phyloP scores from a whole-genome alignment of 352 stramenopile genomes.

The Globisporangium ultimum region DNA sequence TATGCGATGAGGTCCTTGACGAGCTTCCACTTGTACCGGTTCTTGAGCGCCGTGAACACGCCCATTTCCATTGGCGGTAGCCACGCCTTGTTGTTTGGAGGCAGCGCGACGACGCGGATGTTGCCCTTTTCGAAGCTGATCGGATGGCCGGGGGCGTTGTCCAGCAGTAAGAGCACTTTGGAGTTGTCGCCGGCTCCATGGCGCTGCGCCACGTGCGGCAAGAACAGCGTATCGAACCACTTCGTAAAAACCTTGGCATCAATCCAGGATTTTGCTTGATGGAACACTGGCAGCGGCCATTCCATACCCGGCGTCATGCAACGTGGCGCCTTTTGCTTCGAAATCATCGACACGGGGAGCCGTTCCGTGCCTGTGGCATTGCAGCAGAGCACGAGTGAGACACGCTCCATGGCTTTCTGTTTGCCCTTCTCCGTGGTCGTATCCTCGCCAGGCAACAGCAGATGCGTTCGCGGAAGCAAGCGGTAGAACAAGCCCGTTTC shows the following conservation, averaged over 20 bases:
- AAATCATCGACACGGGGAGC: constrained; percentile 12
- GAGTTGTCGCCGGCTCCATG: background rate
- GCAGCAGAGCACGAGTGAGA: constrained; percentile 16
- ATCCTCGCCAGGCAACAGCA: background rate
- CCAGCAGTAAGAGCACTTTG: constrained; percentile 14
- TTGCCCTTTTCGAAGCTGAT: constrained; percentile 9
- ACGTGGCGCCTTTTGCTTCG: constrained; percentile 1
- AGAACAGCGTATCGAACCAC: constrained; percentile 16
- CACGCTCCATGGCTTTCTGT: constrained; percentile 4
- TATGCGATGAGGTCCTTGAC: constrained; percentile 21
- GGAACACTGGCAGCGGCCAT: constrained; percentile 13
- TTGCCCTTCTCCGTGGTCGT: background rate
- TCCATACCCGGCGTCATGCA: background rate
- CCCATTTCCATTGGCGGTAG: constrained; percentile 20
- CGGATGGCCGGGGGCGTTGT: constrained; percentile 16
- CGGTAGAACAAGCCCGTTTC: constrained; percentile 16
- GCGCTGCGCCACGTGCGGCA: background rate
- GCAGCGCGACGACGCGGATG: constrained; percentile 13
- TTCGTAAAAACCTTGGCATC: constrained; percentile 12
- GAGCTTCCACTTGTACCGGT: constrained; percentile 20
- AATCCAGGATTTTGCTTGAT: constrained; percentile 15
- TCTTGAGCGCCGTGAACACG: constrained; percentile 22
- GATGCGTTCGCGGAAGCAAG: constrained; percentile 4
- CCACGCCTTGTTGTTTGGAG: constrained; percentile 9
- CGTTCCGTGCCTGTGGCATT: constrained; percentile 11